Conservation (phyloP, 352 stramenopile species). For the Phytopythium boreale region DNA sequence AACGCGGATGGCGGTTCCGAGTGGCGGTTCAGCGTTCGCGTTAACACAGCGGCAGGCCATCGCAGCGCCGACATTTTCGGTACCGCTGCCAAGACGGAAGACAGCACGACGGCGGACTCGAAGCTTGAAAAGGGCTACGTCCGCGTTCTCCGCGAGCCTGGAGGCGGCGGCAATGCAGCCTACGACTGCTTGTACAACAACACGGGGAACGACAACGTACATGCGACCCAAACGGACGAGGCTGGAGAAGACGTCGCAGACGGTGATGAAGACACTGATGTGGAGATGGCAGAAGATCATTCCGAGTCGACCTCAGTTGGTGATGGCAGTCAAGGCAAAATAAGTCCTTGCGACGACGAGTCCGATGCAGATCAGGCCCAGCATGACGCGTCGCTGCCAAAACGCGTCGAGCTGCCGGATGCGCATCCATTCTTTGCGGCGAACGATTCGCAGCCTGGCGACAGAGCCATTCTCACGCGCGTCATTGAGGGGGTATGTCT, state of each 20-base stretch:
- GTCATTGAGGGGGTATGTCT: constrained; percentile 2
- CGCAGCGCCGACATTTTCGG: constrained; percentile 19
- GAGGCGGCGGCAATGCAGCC: constrained; percentile 23
- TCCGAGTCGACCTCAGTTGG: background rate
- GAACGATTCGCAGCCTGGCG: background rate
- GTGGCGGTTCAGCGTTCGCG: constrained; percentile 18
- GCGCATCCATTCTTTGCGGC: constrained; percentile 1
- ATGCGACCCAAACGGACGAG: background rate
- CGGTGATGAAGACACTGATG: background rate
- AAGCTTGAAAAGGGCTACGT: constrained; percentile 4
- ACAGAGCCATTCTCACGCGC: background rate
- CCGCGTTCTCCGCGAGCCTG: constrained; percentile 36
- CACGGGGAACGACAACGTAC: background rate
- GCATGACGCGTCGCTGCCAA: background rate
- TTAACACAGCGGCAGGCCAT: constrained; percentile 27
- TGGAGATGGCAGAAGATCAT: background rate
- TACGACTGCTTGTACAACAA: constrained; percentile 30
- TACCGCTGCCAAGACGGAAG: background rate
- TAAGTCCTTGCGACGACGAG: background rate
- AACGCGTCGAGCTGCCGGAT: background rate
- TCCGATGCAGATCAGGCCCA: background rate
- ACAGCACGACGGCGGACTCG: background rate
- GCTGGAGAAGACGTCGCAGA: background rate
- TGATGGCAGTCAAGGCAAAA: background rate
- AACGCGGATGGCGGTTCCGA: background rate